Percentiles rank a stretch among this genome's conserved stretches.
Evolutionary conservation across 345 rosid species (phyloP).

Genomic region (Bruguiera parviflora): DNA sequence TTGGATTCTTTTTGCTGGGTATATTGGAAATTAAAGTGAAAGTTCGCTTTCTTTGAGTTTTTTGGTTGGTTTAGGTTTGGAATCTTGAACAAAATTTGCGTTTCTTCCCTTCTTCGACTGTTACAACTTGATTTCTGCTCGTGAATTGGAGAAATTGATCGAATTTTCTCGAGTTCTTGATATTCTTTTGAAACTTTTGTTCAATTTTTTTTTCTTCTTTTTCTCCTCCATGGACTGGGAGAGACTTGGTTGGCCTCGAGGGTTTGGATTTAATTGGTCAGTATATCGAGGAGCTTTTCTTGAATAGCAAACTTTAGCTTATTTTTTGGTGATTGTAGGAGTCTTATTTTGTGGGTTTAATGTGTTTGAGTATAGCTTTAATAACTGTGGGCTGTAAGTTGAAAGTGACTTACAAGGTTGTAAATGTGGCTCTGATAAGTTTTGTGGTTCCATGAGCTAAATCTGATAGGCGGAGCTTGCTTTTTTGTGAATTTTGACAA

Average conservation of each 20-base stretch:
- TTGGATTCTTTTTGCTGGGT: not conserved
- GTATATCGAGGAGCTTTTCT: not conserved
- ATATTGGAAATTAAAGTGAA: too few species aligned
- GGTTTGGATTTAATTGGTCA: not conserved
- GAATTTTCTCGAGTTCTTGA: not conserved
- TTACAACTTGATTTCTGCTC: not conserved
- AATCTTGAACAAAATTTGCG: not conserved
- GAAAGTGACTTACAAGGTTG: not conserved
- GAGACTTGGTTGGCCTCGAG: not conserved
- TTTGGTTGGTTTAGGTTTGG: not conserved
- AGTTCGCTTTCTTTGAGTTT: not conserved
- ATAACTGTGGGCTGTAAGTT: not conserved
- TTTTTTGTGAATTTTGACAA: not conserved
- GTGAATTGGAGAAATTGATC: not conserved
- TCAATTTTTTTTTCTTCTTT: too few species aligned
- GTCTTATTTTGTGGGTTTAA: conserved; percentile 1
- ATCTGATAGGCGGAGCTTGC: not conserved
- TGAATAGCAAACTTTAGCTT: not conserved
- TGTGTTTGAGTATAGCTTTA: not conserved
- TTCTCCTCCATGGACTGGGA: too few species aligned
- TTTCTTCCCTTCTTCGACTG: not conserved
- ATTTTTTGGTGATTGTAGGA: not conserved
- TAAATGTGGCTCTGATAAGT: too few species aligned
- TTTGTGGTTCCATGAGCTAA: conserved; percentile 1
- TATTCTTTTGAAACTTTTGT: not conserved